Evolutionary conservation across 257 asterid genomes (phyloP).

Genomic region (Lithospermum erythrorhizon): DNA sequence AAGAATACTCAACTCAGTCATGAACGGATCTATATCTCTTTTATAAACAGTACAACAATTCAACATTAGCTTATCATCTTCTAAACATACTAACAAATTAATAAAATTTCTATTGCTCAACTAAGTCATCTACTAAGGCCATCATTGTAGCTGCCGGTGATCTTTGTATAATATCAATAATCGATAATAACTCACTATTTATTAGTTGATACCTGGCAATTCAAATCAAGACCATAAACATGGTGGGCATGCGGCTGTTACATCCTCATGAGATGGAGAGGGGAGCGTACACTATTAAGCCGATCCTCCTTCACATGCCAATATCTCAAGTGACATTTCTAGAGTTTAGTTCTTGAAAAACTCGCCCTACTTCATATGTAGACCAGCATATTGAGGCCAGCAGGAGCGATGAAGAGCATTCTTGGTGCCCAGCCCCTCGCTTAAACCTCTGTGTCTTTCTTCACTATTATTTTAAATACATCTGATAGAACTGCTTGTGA

Average conservation of each 20-base stretch:
- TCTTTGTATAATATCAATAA: background rate
- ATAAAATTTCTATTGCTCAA: background rate
- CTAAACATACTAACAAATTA: background rate
- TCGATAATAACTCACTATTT: background rate
- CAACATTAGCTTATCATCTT: background rate
- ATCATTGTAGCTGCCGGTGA: background rate
- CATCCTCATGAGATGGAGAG: background rate
- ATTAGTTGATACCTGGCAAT: background rate
- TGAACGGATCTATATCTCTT: background rate
- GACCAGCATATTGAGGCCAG: slow-evolving; percentile 80
- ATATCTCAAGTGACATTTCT: slow-evolving; percentile 1
- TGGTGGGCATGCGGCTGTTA: background rate
- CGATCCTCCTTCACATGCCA: background rate
- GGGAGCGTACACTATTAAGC: background rate
- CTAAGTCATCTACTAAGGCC: background rate
- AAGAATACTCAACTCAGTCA: too few species aligned
- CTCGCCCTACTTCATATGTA: slow-evolving; percentile 41
- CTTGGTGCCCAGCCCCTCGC: slow-evolving; percentile 62
- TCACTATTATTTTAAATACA: slow-evolving; percentile 27
- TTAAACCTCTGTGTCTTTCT: slow-evolving; percentile 40
- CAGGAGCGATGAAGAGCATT: slow-evolving; percentile 65
- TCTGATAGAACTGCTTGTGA: slow-evolving; percentile 39
- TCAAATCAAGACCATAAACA: background rate
- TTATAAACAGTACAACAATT: background rate
- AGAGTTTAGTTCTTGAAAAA: slow-evolving; percentile 28